These are phyloP conservation scores for Tetrapisispora iriomotensis DNA, from an alignment of 805 yeast species.

Conservation along the genomic window DNA sequence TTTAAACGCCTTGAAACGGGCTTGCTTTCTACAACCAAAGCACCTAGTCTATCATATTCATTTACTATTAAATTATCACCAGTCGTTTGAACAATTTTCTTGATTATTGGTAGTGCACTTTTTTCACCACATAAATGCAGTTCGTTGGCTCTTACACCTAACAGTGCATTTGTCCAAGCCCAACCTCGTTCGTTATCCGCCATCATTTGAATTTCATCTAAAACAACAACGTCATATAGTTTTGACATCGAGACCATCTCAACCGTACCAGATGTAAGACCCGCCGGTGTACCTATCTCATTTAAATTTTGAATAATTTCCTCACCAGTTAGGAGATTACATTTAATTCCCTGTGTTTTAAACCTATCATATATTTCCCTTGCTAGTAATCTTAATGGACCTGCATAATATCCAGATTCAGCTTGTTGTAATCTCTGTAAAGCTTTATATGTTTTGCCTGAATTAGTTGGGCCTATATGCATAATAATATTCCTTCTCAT, in stretches of 20 bases:
- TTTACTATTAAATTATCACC: constrained; percentile 76
- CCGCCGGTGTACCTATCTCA: constrained; percentile 60
- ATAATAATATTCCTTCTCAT: constrained; percentile 70
- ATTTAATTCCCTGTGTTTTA: constrained; percentile 50
- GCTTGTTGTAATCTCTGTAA: constrained; percentile 55
- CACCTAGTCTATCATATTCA: constrained; percentile 65
- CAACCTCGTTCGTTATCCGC: constrained; percentile 71
- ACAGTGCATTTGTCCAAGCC: constrained; percentile 87
- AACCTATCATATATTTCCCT: constrained; percentile 84
- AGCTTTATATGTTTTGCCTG: constrained; percentile 88
- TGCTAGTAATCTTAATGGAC: constrained; percentile 84
- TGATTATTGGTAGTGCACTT: constrained; percentile 62
- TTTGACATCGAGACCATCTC: constrained; percentile 77
- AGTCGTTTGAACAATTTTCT: constrained; percentile 48
- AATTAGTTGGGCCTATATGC: constrained; percentile 97
- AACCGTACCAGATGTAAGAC: constrained; percentile 76
- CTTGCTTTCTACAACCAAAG: constrained; percentile 44
- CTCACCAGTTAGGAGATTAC: constrained; percentile 93
- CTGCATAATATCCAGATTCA: constrained; percentile 81
- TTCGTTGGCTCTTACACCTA: constrained; percentile 80
- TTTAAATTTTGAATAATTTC: constrained; percentile 70
- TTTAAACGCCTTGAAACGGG: constrained; percentile 22
- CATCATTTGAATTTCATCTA: constrained; percentile 96
- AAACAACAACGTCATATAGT: constrained; percentile 74
- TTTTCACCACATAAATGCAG: constrained; percentile 92